phyloP scores from a whole-genome alignment of 202 grass and related monocot genomes.

The Carex sylvatica region DNA sequence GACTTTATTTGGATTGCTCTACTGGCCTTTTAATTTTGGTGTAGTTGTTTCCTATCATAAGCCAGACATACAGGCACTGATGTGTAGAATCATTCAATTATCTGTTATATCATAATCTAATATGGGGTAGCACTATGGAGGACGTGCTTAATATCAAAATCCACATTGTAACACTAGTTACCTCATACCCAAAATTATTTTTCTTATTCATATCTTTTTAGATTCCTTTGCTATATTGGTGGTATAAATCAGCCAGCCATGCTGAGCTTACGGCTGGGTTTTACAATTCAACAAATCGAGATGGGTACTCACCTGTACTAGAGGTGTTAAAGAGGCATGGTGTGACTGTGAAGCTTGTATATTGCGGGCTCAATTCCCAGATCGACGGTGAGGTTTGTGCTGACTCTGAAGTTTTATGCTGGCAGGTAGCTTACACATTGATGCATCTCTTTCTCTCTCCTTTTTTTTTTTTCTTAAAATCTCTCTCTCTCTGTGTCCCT shows the following conservation, averaged over 20 bases:
- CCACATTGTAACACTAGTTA: slow-evolving; percentile 5
- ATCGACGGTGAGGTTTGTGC: slow-evolving; percentile 45
- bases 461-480: background rate
- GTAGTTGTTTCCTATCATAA: background rate
- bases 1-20: background rate
- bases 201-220: slow-evolving; percentile 33
- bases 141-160: background rate
- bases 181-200: background rate
- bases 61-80: background rate
- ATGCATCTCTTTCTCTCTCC: background rate
- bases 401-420: slow-evolving; percentile 69
- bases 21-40: background rate
- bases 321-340: slow-evolving; percentile 77
- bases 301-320: slow-evolving; percentile 78
- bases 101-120: background rate
- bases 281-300: slow-evolving; percentile 79
- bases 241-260: slow-evolving; percentile 80
- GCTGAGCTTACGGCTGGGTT: slow-evolving; percentile 90
- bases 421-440: slow-evolving; percentile 54
- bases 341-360: slow-evolving; percentile 63
- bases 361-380: slow-evolving; percentile 38
- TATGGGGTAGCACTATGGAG: background rate
- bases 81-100: background rate
- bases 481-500: background rate
- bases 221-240: slow-evolving; percentile 87